phyloP scores from a whole-genome alignment of 805 yeast species.

The Ogataea philodendri region DNA sequence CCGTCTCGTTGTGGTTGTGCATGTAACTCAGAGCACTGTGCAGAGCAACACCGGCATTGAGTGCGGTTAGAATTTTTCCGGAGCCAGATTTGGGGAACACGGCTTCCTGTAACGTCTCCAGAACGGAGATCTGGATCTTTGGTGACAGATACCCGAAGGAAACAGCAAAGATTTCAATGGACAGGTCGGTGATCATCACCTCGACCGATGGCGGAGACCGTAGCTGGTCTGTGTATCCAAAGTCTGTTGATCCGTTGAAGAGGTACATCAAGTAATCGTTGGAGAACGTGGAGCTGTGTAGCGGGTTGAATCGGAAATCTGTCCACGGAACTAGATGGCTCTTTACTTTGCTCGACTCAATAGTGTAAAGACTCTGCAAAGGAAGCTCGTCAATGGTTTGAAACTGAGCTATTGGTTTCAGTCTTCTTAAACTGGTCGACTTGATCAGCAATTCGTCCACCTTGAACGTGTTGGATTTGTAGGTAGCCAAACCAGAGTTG shows the following conservation, averaged over 20 bases:
- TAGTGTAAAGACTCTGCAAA: constrained; percentile 26
- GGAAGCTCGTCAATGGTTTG: constrained; percentile 25
- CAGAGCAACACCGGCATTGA: constrained; percentile 64
- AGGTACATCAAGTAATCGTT: constrained; percentile 41
- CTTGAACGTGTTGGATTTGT: constrained; percentile 35
- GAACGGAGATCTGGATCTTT: constrained; percentile 82
- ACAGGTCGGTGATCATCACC: constrained; percentile 64
- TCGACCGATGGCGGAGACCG: constrained; percentile 42
- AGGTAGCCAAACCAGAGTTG: constrained; percentile 34
- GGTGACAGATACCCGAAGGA: constrained; percentile 69
- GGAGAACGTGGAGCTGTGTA: constrained; percentile 37
- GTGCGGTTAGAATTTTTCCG: constrained; percentile 24
- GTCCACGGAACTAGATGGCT: constrained; percentile 28
- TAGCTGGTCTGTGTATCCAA: constrained; percentile 37
- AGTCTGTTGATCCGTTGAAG: constrained; percentile 25
- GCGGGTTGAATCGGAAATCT: constrained; percentile 35
- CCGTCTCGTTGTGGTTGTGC: constrained; percentile 21
- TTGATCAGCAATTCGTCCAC: constrained; percentile 35
- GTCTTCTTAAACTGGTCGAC: constrained; percentile 14
- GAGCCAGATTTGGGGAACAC: constrained; percentile 41
- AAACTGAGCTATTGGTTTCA: constrained; percentile 1
- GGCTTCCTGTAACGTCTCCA: constrained; percentile 70
- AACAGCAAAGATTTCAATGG: constrained; percentile 72
- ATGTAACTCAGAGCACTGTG: constrained; percentile 45
- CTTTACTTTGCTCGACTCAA: constrained; percentile 33